These are phyloP conservation scores for Sporothrix variecibatus DNA, from an alignment of 2,329 filamentous ascomycete species.

Conservation along the genomic window DNA sequence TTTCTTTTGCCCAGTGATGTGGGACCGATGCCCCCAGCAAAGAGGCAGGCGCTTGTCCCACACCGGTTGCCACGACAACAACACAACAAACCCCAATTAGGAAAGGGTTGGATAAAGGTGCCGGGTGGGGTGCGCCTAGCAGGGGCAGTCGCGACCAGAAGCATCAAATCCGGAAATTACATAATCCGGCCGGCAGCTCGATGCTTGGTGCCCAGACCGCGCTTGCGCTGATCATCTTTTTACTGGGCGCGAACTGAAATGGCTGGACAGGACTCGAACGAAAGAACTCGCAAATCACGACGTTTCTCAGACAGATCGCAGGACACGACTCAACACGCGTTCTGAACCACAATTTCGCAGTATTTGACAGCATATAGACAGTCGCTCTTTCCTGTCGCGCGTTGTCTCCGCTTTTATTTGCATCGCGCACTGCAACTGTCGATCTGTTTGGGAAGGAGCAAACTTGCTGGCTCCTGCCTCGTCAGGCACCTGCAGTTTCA, in stretches of 20 bases:
- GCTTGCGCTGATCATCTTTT: neutral
- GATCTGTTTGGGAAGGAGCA: constrained; percentile 15
- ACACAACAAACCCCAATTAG: constrained; percentile 20
- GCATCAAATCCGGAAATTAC: neutral
- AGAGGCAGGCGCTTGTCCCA: constrained; percentile 20
- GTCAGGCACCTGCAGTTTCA: neutral
- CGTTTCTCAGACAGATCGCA: neutral
- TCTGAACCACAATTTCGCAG: neutral
- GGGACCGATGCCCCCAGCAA: constrained; percentile 14
- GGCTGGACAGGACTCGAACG: constrained; percentile 6
- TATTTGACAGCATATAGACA: neutral
- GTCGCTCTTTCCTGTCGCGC: neutral
- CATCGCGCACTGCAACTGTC: neutral
- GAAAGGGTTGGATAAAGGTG: neutral
- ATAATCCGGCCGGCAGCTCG: constrained; percentile 12
- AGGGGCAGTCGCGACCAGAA: neutral
- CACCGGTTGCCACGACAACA: constrained; percentile 31
- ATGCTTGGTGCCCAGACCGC: neutral
- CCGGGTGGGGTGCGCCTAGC: constrained; percentile 8
- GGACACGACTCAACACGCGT: neutral
- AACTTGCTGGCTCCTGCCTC: neutral
- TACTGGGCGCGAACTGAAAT: neutral
- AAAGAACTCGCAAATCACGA: neutral
- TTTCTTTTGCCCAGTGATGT: neutral
- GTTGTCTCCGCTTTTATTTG: neutral